phyloP scores from a whole-genome alignment of 2,329 filamentous ascomycete genomes.

The Fusarium napiforme region DNA sequence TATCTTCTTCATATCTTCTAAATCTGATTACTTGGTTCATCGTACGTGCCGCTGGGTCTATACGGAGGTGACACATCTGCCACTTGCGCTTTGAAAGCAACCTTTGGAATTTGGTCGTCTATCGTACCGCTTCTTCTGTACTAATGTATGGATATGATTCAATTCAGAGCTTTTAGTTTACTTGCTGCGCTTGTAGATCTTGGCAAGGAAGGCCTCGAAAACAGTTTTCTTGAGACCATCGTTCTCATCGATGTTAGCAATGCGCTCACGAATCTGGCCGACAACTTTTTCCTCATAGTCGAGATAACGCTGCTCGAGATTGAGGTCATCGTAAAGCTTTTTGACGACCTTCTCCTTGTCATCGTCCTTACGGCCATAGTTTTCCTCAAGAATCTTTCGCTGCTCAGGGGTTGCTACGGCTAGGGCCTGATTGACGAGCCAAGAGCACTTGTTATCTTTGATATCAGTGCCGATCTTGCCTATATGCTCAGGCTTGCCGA shows the following conservation, averaged over 20 bases:
- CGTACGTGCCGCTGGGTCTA: conserved; percentile 30
- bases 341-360: conserved; percentile 87
- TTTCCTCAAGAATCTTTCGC: conserved; percentile 85
- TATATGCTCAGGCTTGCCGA: conserved; percentile 89
- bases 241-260: conserved; percentile 83
- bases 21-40: conserved; percentile 18
- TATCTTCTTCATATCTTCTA: background rate
- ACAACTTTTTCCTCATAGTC: conserved; percentile 92
- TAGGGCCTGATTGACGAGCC: conserved; percentile 96
- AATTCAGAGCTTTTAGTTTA: conserved; percentile 56
- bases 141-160: conserved; percentile 7
- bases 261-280: conserved; percentile 78
- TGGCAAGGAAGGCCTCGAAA: conserved; percentile 89
- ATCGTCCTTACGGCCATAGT: conserved; percentile 93
- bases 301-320: conserved; percentile 84
- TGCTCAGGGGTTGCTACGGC: conserved; percentile 84
- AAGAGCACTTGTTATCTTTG: conserved; percentile 99
- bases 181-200: conserved; percentile 99
- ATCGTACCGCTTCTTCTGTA: background rate
- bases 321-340: conserved; percentile 85
- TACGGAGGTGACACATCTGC: conserved; percentile 18
- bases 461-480: conserved; percentile 99
- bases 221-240: conserved; percentile 90
- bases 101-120: conserved; percentile 6
- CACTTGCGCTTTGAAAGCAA: conserved; percentile 9